Evolutionary conservation across 2,329 filamentous ascomycete genomes (phyloP).

Genomic region (Aspergillus melleus): DNA sequence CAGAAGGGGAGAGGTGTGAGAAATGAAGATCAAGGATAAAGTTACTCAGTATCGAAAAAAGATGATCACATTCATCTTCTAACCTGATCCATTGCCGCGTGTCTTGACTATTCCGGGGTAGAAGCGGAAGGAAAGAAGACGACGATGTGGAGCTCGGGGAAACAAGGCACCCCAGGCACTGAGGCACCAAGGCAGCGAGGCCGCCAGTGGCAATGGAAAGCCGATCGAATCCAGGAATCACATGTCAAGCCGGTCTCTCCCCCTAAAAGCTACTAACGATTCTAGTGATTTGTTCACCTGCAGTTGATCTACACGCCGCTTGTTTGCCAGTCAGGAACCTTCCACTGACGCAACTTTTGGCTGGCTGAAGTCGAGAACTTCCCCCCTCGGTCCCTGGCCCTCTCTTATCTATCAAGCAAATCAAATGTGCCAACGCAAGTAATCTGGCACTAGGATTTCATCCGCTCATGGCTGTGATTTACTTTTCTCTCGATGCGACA

Average conservation of each 20-base stretch:
- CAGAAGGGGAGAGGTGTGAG: neutral
- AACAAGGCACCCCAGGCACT: neutral
- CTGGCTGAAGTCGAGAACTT: neutral
- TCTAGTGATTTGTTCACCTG: neutral
- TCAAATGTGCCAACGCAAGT: neutral
- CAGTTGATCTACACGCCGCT: constrained; percentile 9
- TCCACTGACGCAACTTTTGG: constrained; percentile 9
- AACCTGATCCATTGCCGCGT: too few species aligned
- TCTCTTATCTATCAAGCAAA: neutral
- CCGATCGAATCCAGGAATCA: constrained; percentile 12
- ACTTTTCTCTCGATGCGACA: neutral
- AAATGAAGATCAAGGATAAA: neutral
- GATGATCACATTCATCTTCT: too few species aligned
- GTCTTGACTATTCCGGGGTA: neutral
- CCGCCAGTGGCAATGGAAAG: neutral
- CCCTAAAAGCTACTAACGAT: neutral
- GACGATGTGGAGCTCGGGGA: neutral
- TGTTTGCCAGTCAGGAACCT: constrained; percentile 6
- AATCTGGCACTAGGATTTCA: neutral
- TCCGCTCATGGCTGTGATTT: constrained; percentile 7
- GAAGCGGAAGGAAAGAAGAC: neutral
- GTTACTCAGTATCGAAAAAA: too few species aligned
- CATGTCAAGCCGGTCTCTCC: constrained; percentile 12
- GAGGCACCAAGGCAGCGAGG: neutral
- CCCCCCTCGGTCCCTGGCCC: constrained; percentile 1